phyloP scores from a whole-genome alignment of 2,329 filamentous ascomycete species.

The Thelonectria olida region DNA sequence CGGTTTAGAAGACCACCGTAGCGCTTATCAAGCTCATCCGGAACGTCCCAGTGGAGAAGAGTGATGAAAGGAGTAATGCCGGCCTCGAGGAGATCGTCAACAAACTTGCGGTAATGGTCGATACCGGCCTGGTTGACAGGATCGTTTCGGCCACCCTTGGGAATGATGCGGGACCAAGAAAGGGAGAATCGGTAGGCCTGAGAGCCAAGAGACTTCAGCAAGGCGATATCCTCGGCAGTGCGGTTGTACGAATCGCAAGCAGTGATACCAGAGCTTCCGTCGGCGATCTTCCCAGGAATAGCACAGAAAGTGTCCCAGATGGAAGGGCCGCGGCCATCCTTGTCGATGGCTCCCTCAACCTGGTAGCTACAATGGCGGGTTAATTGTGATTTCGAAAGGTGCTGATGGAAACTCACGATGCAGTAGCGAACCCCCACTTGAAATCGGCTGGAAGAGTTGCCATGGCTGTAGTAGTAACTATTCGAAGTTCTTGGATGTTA shows the following conservation, averaged over 20 bases:
- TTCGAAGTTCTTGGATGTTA: constrained; percentile 5
- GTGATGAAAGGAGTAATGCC: constrained; percentile 86
- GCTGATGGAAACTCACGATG: constrained; percentile 61
- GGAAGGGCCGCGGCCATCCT: constrained; percentile 81
- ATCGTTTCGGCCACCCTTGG: constrained; percentile 83
- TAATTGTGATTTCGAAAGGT: constrained; percentile 26
- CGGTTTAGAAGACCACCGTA: constrained; percentile 86
- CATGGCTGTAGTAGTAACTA: constrained; percentile 20
- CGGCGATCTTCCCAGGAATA: constrained; percentile 83
- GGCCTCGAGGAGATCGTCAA: constrained; percentile 79
- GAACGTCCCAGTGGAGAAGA: constrained; percentile 89
- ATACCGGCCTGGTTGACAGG: constrained; percentile 82
- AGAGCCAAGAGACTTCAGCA: constrained; percentile 78
- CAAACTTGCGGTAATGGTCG: constrained; percentile 80
- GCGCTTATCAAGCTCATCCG: constrained; percentile 78
- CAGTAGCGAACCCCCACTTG: constrained; percentile 83
- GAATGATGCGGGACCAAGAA: constrained; percentile 86
- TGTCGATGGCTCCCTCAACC: constrained; percentile 79
- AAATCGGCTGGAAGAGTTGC: constrained; percentile 76
- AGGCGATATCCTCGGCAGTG: constrained; percentile 77
- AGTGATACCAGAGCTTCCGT: constrained; percentile 76
- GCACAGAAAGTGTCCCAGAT: constrained; percentile 94
- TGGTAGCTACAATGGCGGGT: constrained; percentile 73
- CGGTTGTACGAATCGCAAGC: constrained; percentile 91
- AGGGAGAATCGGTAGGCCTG: constrained; percentile 86